Base-by-base conservation (phyloP, 2,329 filamentous ascomycete genomes). In the Penicillium concentricum region DNA sequence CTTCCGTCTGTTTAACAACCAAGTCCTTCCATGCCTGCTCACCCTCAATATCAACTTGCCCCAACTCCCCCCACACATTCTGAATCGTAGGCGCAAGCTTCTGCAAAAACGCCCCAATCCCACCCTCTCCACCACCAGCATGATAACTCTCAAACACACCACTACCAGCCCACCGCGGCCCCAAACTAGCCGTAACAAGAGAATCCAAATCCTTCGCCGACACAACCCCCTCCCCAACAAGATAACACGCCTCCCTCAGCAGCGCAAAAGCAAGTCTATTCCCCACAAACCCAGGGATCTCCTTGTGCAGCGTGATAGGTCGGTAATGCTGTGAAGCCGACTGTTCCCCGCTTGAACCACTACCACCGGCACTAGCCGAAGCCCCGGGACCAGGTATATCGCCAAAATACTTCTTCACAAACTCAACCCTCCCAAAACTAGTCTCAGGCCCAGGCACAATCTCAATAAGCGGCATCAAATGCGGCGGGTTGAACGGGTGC, bases 401-500 rank as follows among this genome's bases (percentile, higher is more conserved):
- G 8, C 57, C 60, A 34, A 71, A 85, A 61, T 82, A 84, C 1
- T 67, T 62, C 28, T 56, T 59, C 15, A 61, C 69, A 51, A 70
- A 71, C 5, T 67, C 67, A 9, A 71, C 61, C 7, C 60, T 39
- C 26, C 69, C 65, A 0, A 68, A 37, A 0, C 67, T 66, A 0
- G 80, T 85, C 30, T 61, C 56, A 5, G 76, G 77, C 2, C 75
- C 77, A 0, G 82, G 82, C 0, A 86, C 83, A 32, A 86, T 73
- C 66, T 87, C 84, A 2, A 86, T 69, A 1, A 87, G 65, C 0
- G 84, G 84, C 81, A 86, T 85, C 51, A 86, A 77, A 60, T 86
- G 82, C 1, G 84, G 84, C 22, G 82, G 84, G 53, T 86, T 86
- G 68, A 83, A 87, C 0, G 84, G 84, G 66, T 86, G 84, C 4